Conservation (phyloP, 1,284 basidiomycete species). For the Ganoderma lucidum region DNA sequence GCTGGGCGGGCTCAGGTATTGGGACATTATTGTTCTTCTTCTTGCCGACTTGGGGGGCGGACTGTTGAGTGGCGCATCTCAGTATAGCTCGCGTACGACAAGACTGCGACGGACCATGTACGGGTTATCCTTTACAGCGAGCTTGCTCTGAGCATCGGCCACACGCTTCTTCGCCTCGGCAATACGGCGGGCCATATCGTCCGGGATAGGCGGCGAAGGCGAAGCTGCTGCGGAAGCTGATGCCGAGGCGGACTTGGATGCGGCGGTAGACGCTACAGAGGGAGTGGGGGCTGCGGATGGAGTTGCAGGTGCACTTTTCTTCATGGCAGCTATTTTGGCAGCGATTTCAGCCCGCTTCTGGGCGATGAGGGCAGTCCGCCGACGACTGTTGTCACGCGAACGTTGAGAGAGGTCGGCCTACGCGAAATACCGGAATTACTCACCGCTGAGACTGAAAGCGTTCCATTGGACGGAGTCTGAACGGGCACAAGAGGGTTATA, state of each 20-base stretch:
- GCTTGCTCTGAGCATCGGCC: slow-evolving; percentile 78
- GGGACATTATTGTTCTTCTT: slow-evolving; percentile 46
- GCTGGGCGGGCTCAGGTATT: slow-evolving; percentile 63
- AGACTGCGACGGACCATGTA: slow-evolving; percentile 70
- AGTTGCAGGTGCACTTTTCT: slow-evolving; percentile 49
- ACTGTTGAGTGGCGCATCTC: slow-evolving; percentile 42
- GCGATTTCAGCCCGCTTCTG: slow-evolving; percentile 87
- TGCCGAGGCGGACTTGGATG: slow-evolving; percentile 40
- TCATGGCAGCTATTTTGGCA: slow-evolving; percentile 85
- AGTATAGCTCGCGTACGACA: background rate
- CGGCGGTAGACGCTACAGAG: slow-evolving; percentile 40
- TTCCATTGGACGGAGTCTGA: slow-evolving; percentile 64
- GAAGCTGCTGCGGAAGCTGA: slow-evolving; percentile 43
- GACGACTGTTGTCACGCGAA: slow-evolving; percentile 45
- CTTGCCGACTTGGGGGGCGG: slow-evolving; percentile 60
- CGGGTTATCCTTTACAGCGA: slow-evolving; percentile 80
- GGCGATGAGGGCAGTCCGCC: slow-evolving; percentile 70
- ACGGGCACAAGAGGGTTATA: slow-evolving; percentile 70
- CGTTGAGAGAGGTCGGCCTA: slow-evolving; percentile 6
- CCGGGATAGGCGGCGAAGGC: slow-evolving; percentile 54
- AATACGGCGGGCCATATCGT: slow-evolving; percentile 74
- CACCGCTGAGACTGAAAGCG: slow-evolving; percentile 50
- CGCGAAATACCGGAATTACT: slow-evolving; percentile 33
- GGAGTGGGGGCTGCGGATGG: slow-evolving; percentile 36
- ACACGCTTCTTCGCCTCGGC: slow-evolving; percentile 84